Conservation (phyloP, 345 rosid species). For the Arabis alpina region DNA sequence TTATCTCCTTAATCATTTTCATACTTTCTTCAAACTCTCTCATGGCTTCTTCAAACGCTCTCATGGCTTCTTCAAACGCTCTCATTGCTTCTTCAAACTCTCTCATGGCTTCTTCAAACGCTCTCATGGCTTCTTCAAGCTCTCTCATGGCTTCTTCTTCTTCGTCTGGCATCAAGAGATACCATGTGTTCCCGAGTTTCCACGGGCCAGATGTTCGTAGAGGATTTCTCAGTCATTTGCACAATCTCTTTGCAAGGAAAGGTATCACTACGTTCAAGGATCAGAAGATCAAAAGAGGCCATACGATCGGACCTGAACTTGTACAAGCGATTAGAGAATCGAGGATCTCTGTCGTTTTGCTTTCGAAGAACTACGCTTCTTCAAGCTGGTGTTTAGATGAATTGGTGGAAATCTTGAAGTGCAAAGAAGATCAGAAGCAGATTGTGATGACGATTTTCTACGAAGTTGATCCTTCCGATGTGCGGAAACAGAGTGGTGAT, state of each 20-base stretch:
- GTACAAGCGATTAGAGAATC: conserved; percentile 9
- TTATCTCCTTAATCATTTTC: too few relatives aligned
- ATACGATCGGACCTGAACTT: too few relatives aligned
- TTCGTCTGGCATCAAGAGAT: too few relatives aligned
- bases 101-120: too few relatives aligned
- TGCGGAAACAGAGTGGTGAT: not conserved
- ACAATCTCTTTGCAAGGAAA: not conserved
- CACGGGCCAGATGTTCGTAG: conserved; percentile 7
- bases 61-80: too few relatives aligned
- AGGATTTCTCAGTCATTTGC: not conserved
- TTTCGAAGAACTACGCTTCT: conserved; percentile 16
- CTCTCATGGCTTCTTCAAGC: too few relatives aligned
- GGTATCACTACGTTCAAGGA: conserved; percentile 2
- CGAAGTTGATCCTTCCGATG: conserved; percentile 5
- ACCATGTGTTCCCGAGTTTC: too few relatives aligned
- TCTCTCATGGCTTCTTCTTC: too few relatives aligned
- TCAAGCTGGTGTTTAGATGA: conserved; percentile 22
- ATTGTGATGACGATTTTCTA: not conserved
- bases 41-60: too few relatives aligned
- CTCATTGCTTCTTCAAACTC: too few relatives aligned
- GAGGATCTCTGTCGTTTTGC: not conserved
- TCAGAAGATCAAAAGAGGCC: not conserved
- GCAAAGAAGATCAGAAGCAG: not conserved
- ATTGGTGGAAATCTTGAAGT: conserved; percentile 5
- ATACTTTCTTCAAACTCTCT: too few relatives aligned